Base-by-base conservation (phyloP, 352 stramenopile species). In the Peronospora tabacina region DNA sequence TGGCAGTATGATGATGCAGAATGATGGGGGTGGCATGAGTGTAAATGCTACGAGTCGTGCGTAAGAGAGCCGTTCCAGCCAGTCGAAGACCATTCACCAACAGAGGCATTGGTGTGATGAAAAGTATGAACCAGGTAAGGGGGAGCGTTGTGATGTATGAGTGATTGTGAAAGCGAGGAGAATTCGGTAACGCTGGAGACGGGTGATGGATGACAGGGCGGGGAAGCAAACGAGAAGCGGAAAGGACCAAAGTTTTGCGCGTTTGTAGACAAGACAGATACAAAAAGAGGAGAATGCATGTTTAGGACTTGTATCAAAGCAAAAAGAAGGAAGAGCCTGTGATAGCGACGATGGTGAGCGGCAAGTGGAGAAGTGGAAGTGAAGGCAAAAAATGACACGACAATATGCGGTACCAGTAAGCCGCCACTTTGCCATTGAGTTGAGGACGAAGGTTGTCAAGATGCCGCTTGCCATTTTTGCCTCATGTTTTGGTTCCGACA, bases 371-470 rank as follows among this genome's bases (percentile, higher is more conserved):
- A 35, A 63, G 52, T 60, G 46, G 45, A 61, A 33, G 54, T 65
- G 30, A 43, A 60, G 48, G 49, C 46, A 39, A 55, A 41, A 61
- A 59, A 44, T 57, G 66, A 59, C 55, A 45, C 49, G 52, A 66
- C 73, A 80, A 59, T 79, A 80, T 75, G 61, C 62, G 82, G 73
- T 85, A 85, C 55, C 61, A 85, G 58, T 85, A 85, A 82, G 66
- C 70, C 70, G 51, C 53, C 46, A 58, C 58, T 54, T 52, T 30
- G 39, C 45, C 44, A 26, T 17, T 30, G 42, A 62, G 44, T 44
- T 43, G 24, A 53, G 60, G 58, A 60, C 40, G 41, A 62, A 49
- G 52, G 40, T 45, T 35, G 46, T 39, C 15, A 57, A 49, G 35
- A 54, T 49, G 36, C 44, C 35, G 33, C 17, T 61, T 41, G n/a